Percentiles rank a stretch among this genome's conserved stretches.
phyloP scores from a whole-genome alignment of 768 basidiomycete species.

The Cubamyces sp. region DNA sequence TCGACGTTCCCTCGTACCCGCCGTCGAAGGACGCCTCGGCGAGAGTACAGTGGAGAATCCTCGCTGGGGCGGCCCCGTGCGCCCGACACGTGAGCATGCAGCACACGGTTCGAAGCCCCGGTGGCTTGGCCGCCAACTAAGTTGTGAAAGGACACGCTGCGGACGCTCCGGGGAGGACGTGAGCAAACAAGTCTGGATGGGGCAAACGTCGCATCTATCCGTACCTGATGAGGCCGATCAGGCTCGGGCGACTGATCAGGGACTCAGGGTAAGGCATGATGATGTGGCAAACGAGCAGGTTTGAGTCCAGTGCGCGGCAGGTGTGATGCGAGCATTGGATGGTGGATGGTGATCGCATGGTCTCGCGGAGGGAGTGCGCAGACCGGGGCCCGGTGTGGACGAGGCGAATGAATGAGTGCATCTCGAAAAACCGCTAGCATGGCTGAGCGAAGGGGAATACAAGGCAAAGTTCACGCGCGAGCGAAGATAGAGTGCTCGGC shows the following conservation, averaged over 20 bases:
- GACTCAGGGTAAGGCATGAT: not conserved
- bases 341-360: not conserved
- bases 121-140: too few relatives aligned
- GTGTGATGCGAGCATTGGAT: not conserved
- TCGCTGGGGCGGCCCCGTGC: not conserved
- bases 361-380: not conserved
- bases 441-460: not conserved
- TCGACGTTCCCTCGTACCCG: not conserved
- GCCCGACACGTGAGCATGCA: not conserved
- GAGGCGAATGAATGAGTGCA: not conserved
- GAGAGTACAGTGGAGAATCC: not conserved
- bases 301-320: not conserved
- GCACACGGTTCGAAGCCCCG: not conserved
- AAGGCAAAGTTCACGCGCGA: not conserved
- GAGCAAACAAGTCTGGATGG: constrained; percentile 1
- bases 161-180: not conserved
- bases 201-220: constrained; percentile 14
- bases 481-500: too few relatives aligned
- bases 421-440: too few relatives aligned
- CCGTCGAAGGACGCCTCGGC: not conserved
- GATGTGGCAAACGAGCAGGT: too few relatives aligned
- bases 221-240: constrained; percentile 11
- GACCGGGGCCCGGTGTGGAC: not conserved
- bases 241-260: not conserved
- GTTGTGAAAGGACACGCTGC: not conserved